Base-by-base conservation (phyloP, 164 flowering plant genomes). In the Umbilicus rupestris region DNA sequence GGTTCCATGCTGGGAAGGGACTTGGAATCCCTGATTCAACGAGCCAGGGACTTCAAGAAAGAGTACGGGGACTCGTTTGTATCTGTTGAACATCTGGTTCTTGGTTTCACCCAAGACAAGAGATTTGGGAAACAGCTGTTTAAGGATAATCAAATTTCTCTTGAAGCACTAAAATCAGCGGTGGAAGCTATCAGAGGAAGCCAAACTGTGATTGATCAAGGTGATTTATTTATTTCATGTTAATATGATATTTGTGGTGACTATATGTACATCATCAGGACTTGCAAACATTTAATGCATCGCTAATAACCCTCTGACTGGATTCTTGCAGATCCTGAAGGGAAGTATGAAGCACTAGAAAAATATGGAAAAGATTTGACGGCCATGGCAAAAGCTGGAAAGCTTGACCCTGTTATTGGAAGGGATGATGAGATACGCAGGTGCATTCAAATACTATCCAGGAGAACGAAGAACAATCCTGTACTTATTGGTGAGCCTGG, bases 401-500 rank as follows among this genome's bases (percentile, higher is more conserved):
- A 91, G 77, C 89, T 89, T 71, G 98, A 94, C 70, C 98, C 98
- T 4, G 98, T 94, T 14, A 89, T 94, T 50, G 98, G 98, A 77
- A 86, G 98, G 73, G 97, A 94, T 78, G 96, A 90, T 77, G 97
- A 94, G 71, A 94, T 94, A 73, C 88, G 96, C 0, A 86, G 98
- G 74, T 90, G 97, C 79, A 94, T 91, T 67, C 99, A 94, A 68
- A 94, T 94, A 74, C 93, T 94, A 24, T 89, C 96, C 19, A 83
- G 99, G 80, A 85, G 97, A 82, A 94, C 99, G 35, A 94, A 94
- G 78, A 94, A 94, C 78, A 94, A 94, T 69, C 97, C 97, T 75
- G 97, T 91, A 41, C 80, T 94, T 39, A 94, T 94, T 80, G 99
- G 99, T 74, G 99, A 94, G 74, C 99, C 99, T n/a, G 99, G 99